A percentile compares a stretch with the other conserved stretches of the same genome.
phyloP scores from a whole-genome alignment of 2,329 filamentous ascomycete species.

The Alternaria angustiovoidea region DNA sequence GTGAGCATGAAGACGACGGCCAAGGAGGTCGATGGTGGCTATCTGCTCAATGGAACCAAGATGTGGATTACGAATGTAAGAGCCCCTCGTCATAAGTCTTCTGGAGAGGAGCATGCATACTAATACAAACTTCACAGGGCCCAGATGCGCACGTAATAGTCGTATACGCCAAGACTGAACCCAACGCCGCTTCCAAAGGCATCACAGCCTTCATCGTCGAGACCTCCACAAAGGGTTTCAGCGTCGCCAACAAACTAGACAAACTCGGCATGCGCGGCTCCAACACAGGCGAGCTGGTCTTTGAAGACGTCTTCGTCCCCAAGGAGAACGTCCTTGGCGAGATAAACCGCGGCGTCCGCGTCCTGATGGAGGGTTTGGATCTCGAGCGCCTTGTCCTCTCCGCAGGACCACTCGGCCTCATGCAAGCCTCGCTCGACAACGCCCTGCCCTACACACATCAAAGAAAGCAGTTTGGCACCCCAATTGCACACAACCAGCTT shows the following conservation, averaged over 20 bases:
- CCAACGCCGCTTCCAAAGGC: slow-evolving; percentile 81
- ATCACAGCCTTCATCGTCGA: slow-evolving; percentile 96
- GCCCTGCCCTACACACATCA: slow-evolving; percentile 88
- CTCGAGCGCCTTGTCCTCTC: slow-evolving; percentile 91
- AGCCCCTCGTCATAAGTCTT: slow-evolving; percentile 14
- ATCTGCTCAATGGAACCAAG: slow-evolving; percentile 86
- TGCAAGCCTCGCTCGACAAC: slow-evolving; percentile 89
- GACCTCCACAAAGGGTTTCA: slow-evolving; percentile 75
- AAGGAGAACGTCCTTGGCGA: slow-evolving; percentile 79
- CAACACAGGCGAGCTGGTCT: slow-evolving; percentile 93
- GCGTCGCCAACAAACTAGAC: slow-evolving; percentile 88
- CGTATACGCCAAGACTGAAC: slow-evolving; percentile 96
- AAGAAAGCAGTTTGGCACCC: slow-evolving; percentile 84
- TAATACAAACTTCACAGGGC: slow-evolving; percentile 54
- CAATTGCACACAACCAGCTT: slow-evolving; percentile 91
- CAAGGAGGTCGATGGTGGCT: slow-evolving; percentile 82
- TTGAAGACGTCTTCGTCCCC: slow-evolving; percentile 91
- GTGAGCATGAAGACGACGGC: slow-evolving; percentile 94
- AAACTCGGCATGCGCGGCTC: slow-evolving; percentile 98
- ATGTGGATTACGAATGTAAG: slow-evolving; percentile 98
- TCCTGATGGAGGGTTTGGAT: slow-evolving; percentile 96
- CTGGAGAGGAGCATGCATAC: not conserved
- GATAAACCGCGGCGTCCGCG: slow-evolving; percentile 82
- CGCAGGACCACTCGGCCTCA: slow-evolving; percentile 89
- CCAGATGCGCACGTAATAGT: slow-evolving; percentile 92